Conservation (phyloP, 1,284 basidiomycete genomes). For the Trametes polyzona region DNA sequence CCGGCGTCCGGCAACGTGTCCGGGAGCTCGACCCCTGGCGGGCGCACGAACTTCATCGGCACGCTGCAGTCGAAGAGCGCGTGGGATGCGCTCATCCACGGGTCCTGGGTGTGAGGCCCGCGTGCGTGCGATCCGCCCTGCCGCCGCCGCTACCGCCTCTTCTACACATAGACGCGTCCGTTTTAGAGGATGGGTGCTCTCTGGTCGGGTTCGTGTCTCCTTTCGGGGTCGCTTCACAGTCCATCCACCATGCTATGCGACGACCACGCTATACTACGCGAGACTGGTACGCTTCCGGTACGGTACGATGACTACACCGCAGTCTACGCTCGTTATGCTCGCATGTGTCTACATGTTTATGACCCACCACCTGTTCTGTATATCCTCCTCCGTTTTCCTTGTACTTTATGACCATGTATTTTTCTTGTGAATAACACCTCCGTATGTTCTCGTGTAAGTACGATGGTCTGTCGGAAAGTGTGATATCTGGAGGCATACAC, state of each 20-base stretch:
- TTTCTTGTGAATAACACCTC: not conserved
- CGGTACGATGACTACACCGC: not conserved
- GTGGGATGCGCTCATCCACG: constrained; percentile 39
- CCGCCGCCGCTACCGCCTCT: not conserved
- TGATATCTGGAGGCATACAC: no score
- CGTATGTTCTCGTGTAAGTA: no score
- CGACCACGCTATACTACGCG: not conserved
- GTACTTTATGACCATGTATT: not conserved
- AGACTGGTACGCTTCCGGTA: not conserved
- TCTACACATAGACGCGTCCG: not conserved
- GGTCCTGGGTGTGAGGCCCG: constrained; percentile 33
- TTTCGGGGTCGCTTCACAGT: no score
- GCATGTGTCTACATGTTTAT: constrained; percentile 17
- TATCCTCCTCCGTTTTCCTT: not conserved
- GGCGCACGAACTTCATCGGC: constrained; percentile 33
- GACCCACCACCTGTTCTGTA: not conserved
- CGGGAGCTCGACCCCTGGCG: constrained; percentile 17
- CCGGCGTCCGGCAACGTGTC: constrained; percentile 7
- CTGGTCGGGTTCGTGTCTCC: not conserved
- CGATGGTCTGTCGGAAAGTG: no score
- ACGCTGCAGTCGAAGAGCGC: constrained; percentile 37
- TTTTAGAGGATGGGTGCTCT: constrained; percentile 4
- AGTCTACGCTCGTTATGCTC: not conserved
- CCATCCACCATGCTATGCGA: not conserved
- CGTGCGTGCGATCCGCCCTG: not conserved